Conservation (phyloP, 1,139 yeast species). For the Lodderomyces metapsilosis region DNA sequence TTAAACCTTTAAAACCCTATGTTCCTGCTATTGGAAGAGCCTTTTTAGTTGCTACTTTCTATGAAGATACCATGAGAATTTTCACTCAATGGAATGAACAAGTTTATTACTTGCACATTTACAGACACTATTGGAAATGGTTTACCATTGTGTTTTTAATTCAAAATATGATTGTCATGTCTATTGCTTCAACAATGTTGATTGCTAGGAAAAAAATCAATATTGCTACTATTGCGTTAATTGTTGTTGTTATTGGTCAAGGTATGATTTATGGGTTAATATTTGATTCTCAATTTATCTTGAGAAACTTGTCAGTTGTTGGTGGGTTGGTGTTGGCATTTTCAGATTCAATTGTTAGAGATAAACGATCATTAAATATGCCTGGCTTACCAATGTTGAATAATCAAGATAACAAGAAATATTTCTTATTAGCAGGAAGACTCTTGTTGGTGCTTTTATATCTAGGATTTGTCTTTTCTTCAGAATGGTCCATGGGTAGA, state of each 20-base stretch:
- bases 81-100: slow-evolving; percentile 90
- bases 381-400: slow-evolving; percentile 91
- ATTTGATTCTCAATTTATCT: slow-evolving; percentile 75
- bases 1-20: slow-evolving; percentile 61
- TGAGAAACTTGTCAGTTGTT: slow-evolving; percentile 84
- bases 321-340: slow-evolving; percentile 92
- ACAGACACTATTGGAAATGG: slow-evolving; percentile 78
- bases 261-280: slow-evolving; percentile 89
- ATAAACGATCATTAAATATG: slow-evolving; percentile 65
- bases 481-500: slow-evolving; percentile 70
- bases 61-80: slow-evolving; percentile 86
- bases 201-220: slow-evolving; percentile 69
- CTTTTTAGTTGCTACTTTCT: slow-evolving; percentile 89
- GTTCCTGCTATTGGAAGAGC: slow-evolving; percentile 87
- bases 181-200: slow-evolving; percentile 68
- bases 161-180: slow-evolving; percentile 68
- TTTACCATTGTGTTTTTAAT: slow-evolving; percentile 70
- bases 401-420: slow-evolving; percentile 80
- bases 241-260: slow-evolving; percentile 75
- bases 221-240: slow-evolving; percentile 69
- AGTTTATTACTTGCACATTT: slow-evolving; percentile 76
- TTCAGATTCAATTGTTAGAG: slow-evolving; percentile 85
- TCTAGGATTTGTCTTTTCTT: slow-evolving; percentile 79
- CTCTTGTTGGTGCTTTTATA: slow-evolving; percentile 81
- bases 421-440: slow-evolving; percentile 86